A percentile compares a stretch with the other conserved stretches of the same genome.
phyloP scores from a whole-genome alignment of 306 rosid genomes.

The Citrullus mucosospermus region DNA sequence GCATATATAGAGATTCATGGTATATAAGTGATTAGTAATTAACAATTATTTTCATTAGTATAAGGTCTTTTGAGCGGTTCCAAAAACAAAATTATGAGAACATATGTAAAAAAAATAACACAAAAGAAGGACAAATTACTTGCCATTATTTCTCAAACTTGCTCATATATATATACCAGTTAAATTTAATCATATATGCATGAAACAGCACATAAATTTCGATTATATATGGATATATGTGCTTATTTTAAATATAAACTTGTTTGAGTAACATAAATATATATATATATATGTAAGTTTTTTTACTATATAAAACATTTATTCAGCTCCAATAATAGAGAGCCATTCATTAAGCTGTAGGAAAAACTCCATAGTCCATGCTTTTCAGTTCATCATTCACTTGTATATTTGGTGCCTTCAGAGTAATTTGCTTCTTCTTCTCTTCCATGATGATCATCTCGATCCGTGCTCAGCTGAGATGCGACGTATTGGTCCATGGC shows the following conservation, averaged over 20 bases:
- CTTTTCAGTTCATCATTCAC: conserved; percentile 8
- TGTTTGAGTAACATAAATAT: neutral
- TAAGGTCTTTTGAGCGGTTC: too few species aligned
- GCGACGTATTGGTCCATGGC: conserved; percentile 68
- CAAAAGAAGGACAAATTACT: too few species aligned
- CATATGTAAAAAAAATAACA: too few species aligned
- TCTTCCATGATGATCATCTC: conserved; percentile 25
- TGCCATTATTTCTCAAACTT: neutral
- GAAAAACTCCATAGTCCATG: neutral
- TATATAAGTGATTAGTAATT: too few species aligned
- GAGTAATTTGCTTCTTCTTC: conserved; percentile 28
- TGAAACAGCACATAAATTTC: neutral
- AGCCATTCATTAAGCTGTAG: neutral
- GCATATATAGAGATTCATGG: too few species aligned
- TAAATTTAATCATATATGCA: neutral
- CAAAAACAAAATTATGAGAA: too few species aligned
- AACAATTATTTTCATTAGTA: too few species aligned
- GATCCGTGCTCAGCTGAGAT: conserved; percentile 47
- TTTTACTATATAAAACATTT: neutral
- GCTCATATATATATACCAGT: neutral
- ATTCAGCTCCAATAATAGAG: neutral
- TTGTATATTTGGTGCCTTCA: conserved; percentile 21
- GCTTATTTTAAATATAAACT: neutral
- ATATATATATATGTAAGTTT: neutral
- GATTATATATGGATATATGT: neutral